Evolutionary conservation across 176 grass and related monocot genomes (phyloP), one percentile per base, ranked within the genome.

Genomic region (Oryza meyeriana): DNA sequence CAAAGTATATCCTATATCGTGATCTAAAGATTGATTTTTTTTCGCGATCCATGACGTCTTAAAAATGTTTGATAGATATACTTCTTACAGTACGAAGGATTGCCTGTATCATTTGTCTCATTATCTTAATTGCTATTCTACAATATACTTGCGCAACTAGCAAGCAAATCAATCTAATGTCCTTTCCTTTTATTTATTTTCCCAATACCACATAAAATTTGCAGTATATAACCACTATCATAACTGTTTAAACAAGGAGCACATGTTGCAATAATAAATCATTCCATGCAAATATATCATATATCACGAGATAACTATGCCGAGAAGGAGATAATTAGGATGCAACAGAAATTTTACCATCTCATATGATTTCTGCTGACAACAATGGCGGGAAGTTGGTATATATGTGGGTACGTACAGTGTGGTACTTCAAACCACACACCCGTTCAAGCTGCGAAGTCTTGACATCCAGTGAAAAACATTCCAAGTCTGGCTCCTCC

Each of bases 401-500:
- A 79, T 88, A 88, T 48, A 84, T 74, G 76, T 61, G 48, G 0
- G 81, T 76, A 1, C 12, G 24, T 27, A 69, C 8, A 28, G 74
- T 84, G 69, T 62, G 75, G 40, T 88, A 47, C 41, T 79, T 88
- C 76, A 88, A 45, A 31, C 18, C 25, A 41, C 87, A 88, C 17
- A 84, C 4, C 16, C 24, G 84, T 45, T 84, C 28, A 80, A 84
- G 76, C 69, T 80, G 61, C 36, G 84, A 61, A 8, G 62, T 79
- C 47, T 59, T 84, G 81, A 28, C n/a, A 1, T 79, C 87, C 35
- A 84, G 16, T 34, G 87, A 88, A 71, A 88, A 68, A 9, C 81
- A 88, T 69, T 88, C 81, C 24, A 61, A 30, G n/a, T 75, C 86
- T 79, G n/a, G n/a, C 3, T 18, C 29, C 26, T 24, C 66, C 3